Conservation (phyloP, 2,329 filamentous ascomycete genomes). For the Pestalotiopsis sp. region DNA sequence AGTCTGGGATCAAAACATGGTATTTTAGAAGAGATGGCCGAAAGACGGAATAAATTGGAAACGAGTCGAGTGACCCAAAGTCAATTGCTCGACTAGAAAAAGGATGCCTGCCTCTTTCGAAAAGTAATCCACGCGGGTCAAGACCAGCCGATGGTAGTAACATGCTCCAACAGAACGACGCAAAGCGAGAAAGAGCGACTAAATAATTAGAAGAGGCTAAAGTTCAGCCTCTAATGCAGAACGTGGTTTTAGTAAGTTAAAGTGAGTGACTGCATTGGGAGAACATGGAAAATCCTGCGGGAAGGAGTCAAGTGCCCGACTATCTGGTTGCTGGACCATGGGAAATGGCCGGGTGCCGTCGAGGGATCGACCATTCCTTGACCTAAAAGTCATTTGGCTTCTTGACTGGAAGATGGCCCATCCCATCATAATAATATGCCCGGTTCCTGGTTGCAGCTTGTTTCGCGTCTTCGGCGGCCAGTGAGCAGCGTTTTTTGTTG, state of each 20-base stretch:
- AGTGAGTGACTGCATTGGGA: neutral
- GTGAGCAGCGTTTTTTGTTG: neutral
- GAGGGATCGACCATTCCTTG: neutral
- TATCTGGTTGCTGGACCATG: neutral
- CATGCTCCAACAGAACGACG: slow-evolving; percentile 10
- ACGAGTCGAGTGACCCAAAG: slow-evolving; percentile 15
- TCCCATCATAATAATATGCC: neutral
- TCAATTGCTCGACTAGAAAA: slow-evolving; percentile 9
- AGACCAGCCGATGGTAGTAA: slow-evolving; percentile 9
- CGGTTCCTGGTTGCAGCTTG: neutral
- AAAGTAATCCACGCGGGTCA: slow-evolving; percentile 1
- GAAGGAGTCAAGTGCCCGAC: neutral
- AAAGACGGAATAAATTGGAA: slow-evolving; percentile 24
- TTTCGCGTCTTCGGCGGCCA: neutral
- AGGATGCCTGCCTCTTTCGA: slow-evolving; percentile 6
- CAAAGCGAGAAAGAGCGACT: slow-evolving; percentile 8
- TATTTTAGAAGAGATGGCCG: slow-evolving; percentile 26
- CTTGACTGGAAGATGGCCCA: neutral
- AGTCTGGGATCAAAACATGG: slow-evolving; percentile 40
- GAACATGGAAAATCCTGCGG: neutral
- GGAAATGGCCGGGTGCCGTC: neutral
- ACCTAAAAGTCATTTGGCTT: neutral
- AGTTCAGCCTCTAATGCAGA: slow-evolving; percentile 10
- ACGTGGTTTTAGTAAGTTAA: neutral
- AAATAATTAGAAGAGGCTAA: slow-evolving; percentile 8